Evolutionary conservation across 306 rosid species (phyloP).

Genomic region (Dryas alaskensis): DNA sequence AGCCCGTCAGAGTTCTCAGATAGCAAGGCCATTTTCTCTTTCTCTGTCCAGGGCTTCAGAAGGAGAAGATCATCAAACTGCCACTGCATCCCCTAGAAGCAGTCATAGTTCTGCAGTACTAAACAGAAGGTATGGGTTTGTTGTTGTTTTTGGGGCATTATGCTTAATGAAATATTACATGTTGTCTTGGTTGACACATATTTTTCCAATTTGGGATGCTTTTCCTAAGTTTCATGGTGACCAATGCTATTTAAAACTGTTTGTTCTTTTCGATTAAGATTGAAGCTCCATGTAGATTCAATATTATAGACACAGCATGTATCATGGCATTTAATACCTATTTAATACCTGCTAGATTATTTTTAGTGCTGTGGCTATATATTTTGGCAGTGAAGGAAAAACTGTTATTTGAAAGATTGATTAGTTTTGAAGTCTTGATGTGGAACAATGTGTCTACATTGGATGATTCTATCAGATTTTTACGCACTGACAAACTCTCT

Average conservation of each 20-base stretch:
- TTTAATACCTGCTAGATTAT: neutral
- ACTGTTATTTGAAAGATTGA: no score
- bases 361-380: neutral
- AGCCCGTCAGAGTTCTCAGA: conserved; percentile 68
- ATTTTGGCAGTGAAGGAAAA: neutral
- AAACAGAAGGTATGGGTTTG: conserved; percentile 62
- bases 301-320: neutral
- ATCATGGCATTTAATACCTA: neutral
- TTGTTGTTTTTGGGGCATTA: conserved; percentile 23
- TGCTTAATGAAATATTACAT: conserved; percentile 2
- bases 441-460: neutral
- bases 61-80: conserved; percentile 59
- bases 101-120: conserved; percentile 45
- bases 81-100: conserved; percentile 46
- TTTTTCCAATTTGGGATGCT: neutral
- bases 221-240: neutral
- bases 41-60: conserved; percentile 65
- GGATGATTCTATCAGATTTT: neutral
- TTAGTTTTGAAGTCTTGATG: neutral
- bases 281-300: neutral
- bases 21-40: conserved; percentile 61
- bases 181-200: neutral
- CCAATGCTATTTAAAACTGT: neutral
- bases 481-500: neutral
- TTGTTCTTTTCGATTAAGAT: neutral